Base-by-base conservation (phyloP, 2,329 filamentous ascomycete genomes). In the Neopestalotiopsis rosae region DNA sequence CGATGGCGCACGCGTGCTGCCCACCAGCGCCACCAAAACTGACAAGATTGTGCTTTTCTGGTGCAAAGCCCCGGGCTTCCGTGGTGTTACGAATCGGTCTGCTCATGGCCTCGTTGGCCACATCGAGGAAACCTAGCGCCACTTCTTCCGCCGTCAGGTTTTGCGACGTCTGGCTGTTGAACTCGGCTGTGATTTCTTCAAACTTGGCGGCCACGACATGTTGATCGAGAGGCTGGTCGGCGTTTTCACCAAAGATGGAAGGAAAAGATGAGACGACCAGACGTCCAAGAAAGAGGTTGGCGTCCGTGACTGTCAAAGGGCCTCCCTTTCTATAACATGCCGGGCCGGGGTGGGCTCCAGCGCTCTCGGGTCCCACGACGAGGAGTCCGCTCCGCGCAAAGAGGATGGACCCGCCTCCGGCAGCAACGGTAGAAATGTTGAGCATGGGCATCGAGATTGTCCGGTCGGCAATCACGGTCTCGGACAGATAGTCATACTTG, bases 21-120 rank as follows among this genome's bases (percentile, higher is more conserved):
- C 91, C 91, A 69, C 92, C 92, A 4, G 92, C 92, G 71, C 92
- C 92, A 32, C 92, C 92, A 76, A 94, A 80, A 28, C 73, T 75
- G 34, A 77, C 78, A 4, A 79, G 73, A 45, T 78, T 74, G 49
- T 79, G 78, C 2, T 72, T 73, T 52, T 76, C 76, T 0, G 77
- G 75, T 5, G 75, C 77, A 59, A 74, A 79, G 5, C 78, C 78
- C n/a, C 77, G 70, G 3, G 91, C 91, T 79, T 94, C 92, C 0
- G 71, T 76, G 4, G 72, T 66, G 3, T 67, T 92, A 61, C 92
- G 86, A 69, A 94, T 94, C 0, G 92, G 92, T 42, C 92, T 83
- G 4, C 89, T 91, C 91, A 94, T 94, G 0, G 91, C 89, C 78
- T 92, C 91, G 72, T 94, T 93, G 1, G 91, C 91, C 59, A 94